Evolutionary conservation across 345 rosid species (phyloP).

Genomic region (Eucalyptus marginata): DNA sequence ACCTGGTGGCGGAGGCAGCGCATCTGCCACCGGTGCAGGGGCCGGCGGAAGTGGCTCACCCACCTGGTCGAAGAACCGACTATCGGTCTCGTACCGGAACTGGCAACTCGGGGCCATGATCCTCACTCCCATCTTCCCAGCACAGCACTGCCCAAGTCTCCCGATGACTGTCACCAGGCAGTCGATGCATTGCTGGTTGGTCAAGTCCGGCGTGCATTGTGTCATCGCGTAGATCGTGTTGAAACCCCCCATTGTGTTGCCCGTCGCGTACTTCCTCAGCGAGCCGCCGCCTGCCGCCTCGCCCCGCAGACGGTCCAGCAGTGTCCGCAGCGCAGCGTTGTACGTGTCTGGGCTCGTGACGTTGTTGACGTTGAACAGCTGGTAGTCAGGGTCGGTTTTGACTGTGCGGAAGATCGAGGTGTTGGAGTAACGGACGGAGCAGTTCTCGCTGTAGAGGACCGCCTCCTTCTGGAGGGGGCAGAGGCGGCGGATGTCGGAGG

Average conservation of each 20-base stretch:
- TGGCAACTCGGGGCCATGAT: background rate
- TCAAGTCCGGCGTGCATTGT: slow-evolving; percentile 39
- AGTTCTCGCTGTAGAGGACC: too few species aligned
- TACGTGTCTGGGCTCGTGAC: background rate
- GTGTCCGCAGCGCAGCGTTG: background rate
- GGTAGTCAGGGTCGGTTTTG: background rate
- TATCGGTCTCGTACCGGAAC: background rate
- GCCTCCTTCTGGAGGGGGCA: too few species aligned
- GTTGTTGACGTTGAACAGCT: background rate
- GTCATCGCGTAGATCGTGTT: slow-evolving; percentile 12
- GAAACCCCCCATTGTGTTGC: background rate
- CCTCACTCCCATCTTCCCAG: background rate
- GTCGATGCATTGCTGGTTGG: background rate
- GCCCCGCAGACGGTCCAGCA: background rate
- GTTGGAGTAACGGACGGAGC: too few species aligned
- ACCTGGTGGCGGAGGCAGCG: background rate
- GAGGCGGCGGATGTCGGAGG: too few species aligned
- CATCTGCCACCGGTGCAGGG: background rate
- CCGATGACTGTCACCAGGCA: background rate
- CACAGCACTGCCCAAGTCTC: background rate
- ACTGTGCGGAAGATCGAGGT: background rate
- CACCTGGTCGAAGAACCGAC: background rate
- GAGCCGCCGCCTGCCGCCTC: background rate
- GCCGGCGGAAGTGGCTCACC: background rate
- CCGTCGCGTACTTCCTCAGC: slow-evolving; percentile 29